phyloP scores from a whole-genome alignment of 2,329 filamentous ascomycete genomes.

The Ophiostoma australiae region DNA sequence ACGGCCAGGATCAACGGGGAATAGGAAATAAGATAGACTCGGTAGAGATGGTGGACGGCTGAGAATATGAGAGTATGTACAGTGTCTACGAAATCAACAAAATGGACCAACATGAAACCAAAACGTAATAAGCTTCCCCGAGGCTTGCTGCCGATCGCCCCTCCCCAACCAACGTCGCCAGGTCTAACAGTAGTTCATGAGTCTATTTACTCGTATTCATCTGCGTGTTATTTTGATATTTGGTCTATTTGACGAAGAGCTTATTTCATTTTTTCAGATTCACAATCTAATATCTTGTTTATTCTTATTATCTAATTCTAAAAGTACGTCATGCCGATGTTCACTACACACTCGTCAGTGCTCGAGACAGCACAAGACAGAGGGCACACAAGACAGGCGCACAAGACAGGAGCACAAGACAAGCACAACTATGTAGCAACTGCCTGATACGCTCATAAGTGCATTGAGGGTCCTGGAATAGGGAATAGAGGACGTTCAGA shows the following conservation, averaged over 20 bases:
- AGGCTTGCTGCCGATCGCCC: not conserved
- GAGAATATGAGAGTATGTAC: not conserved
- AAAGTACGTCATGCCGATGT: no score
- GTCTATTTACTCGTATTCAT: not conserved
- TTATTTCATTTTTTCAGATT: not conserved
- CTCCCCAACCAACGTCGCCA: not conserved
- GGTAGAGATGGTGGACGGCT: not conserved
- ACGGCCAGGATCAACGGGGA: not conserved
- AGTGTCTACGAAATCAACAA: not conserved
- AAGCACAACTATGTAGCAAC: not conserved
- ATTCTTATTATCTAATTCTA: not conserved
- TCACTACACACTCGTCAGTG: not conserved
- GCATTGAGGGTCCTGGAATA: not conserved
- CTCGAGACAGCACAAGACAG: not conserved
- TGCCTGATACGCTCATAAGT: not conserved
- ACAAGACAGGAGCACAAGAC: not conserved
- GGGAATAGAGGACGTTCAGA: not conserved
- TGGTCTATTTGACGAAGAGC: not conserved
- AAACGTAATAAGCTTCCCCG: slow-evolving; percentile 7
- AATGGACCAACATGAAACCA: not conserved
- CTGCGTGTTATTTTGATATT: not conserved
- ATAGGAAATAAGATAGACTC: not conserved
- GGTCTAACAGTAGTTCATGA: no score
- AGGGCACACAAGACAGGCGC: not conserved
- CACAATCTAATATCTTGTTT: not conserved